These are phyloP conservation scores for Suillus subaureus DNA, from an alignment of 768 basidiomycete species.

Conservation along the genomic window DNA sequence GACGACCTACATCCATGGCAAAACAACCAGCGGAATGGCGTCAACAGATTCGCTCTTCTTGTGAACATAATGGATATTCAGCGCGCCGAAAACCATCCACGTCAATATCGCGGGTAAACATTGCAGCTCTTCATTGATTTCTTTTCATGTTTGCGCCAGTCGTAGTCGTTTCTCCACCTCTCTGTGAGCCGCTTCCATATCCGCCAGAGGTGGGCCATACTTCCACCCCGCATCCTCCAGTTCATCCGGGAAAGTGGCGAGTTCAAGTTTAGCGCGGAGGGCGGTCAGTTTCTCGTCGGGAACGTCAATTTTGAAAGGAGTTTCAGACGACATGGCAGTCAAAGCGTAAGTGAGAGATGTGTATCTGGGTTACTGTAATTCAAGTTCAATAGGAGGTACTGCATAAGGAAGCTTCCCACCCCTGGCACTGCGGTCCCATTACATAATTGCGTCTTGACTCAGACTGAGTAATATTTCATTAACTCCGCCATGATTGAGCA, in stretches of 20 bases:
- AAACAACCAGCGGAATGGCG: constrained; percentile 63
- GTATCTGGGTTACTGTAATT: no score
- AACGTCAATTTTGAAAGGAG: constrained; percentile 50
- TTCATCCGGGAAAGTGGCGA: constrained; percentile 58
- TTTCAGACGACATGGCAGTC: constrained; percentile 33
- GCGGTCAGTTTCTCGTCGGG: constrained; percentile 42
- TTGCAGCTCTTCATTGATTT: constrained; percentile 39
- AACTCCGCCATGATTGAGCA: no score
- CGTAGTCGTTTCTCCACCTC: constrained; percentile 54
- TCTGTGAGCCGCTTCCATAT: constrained; percentile 49
- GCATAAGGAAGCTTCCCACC: neutral
- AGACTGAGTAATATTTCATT: no score
- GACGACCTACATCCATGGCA: constrained; percentile 54
- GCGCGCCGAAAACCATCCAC: constrained; percentile 47
- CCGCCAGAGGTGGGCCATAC: constrained; percentile 53
- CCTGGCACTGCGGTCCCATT: no score
- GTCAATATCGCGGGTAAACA: constrained; percentile 50
- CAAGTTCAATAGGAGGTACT: neutral
- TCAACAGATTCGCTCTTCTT: constrained; percentile 43
- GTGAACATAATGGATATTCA: constrained; percentile 64
- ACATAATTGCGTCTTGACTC: no score
- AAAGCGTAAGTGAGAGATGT: neutral
- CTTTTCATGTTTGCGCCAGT: constrained; percentile 58
- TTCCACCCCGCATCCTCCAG: constrained; percentile 50
- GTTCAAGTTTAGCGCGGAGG: constrained; percentile 49